A percentile compares a stretch with the other conserved stretches of the same genome.
Conservation (phyloP, 1,139 yeast genomes). For the Candida sp. region DNA sequence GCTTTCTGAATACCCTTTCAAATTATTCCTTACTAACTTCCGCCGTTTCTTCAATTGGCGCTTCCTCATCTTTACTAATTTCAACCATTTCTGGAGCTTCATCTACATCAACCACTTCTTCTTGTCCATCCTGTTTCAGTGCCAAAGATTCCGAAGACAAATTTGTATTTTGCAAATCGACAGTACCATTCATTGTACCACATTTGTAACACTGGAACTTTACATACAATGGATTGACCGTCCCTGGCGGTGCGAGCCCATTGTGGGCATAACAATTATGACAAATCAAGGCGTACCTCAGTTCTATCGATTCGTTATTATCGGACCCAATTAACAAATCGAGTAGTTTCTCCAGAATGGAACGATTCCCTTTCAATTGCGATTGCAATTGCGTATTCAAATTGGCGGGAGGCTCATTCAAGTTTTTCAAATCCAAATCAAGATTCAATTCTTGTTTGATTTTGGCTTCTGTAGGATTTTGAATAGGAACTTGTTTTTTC, state of each 20-base stretch:
- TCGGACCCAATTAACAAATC: constrained; percentile 70
- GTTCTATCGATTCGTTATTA: constrained; percentile 57
- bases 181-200: constrained; percentile 52
- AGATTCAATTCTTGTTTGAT: constrained; percentile 10
- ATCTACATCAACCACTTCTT: neutral
- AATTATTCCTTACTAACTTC: neutral
- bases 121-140: neutral
- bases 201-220: constrained; percentile 73
- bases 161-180: constrained; percentile 4
- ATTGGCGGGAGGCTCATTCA: neutral
- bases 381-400: neutral
- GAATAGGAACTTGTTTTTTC: constrained; percentile 1
- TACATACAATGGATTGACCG: constrained; percentile 49
- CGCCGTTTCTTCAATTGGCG: neutral
- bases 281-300: constrained; percentile 75
- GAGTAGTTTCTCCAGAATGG: constrained; percentile 42
- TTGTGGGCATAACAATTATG: constrained; percentile 63
- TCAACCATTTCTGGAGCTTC: neutral
- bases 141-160: neutral
- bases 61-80: neutral
- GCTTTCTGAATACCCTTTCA: neutral
- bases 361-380: constrained; percentile 9
- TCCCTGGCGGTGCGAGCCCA: constrained; percentile 80
- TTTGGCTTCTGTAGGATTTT: constrained; percentile 5
- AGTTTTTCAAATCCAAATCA: neutral